Base-by-base conservation (phyloP, 2,329 filamentous ascomycete species). In the Colletotrichum sidae region DNA sequence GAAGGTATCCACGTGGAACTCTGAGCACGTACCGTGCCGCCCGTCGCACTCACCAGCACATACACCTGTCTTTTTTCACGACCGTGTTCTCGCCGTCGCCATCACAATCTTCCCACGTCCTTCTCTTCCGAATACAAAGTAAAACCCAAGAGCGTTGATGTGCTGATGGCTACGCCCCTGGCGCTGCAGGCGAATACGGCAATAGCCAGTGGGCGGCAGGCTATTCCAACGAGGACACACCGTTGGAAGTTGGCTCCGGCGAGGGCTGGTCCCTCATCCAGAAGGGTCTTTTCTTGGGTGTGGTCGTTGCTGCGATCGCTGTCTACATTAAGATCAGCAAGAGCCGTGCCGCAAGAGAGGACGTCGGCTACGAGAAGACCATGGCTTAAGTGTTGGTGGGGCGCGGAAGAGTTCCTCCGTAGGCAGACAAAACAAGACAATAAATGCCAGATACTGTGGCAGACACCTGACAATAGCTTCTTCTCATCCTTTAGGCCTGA, bases 1-100 rank as follows among this genome's bases (percentile, higher is more conserved):
- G 93, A 96, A 96, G 93, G 93, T 96, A 95, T 93, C 84, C 91
- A 94, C 83, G 87, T 90, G 82, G 92, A 96, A 83, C 91, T 96
- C 81, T 96, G 91, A 87, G 83, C 81, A 76, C 70, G 68, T 68
- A 69, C 65, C 60, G 56, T 66, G 63, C 62, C 62, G 37, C 50
- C 64, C 57, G 53, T 59, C 59, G 52, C 52, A 54, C 52, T 55
- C 35, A 38, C 58, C 50, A 49, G 50, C 38, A 39, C 49, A 44
- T 11, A 42, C 39, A 49, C 53, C 42, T 50, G 35, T 55, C 17
- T 42, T 66, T 58, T 47, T 35, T 42, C 47, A 17, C 46, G 25
- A 25, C 25, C 25, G 4, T 25, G 25, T 25, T 25, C 25, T 25
- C 25, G 25, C 25, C 25, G 25, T 25, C 25, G 25, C 25, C 4